Evolutionary conservation across 2,329 filamentous ascomycete species (phyloP).

Genomic region (Cryoendolithus antarcticus): DNA sequence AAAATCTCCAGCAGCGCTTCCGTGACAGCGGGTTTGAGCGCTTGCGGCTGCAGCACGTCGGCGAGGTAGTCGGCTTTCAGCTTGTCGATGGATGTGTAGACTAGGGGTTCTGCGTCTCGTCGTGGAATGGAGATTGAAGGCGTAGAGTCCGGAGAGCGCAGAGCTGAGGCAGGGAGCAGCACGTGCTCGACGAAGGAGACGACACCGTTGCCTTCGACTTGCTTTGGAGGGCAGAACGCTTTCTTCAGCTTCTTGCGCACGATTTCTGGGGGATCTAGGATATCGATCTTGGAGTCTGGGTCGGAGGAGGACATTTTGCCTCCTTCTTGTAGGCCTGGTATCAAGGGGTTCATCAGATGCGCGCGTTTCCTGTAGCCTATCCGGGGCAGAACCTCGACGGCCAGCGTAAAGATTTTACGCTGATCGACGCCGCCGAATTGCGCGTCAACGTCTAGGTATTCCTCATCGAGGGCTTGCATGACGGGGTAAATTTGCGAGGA

Average conservation of each 20-base stretch:
- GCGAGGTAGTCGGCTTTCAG: conserved; percentile 69
- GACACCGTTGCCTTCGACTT: conserved; percentile 75
- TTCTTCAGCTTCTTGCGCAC: conserved; percentile 79
- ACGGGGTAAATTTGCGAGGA: conserved; percentile 70
- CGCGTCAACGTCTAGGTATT: conserved; percentile 75
- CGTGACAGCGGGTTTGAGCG: conserved; percentile 73
- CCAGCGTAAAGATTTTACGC: conserved; percentile 76
- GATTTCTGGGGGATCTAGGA: conserved; percentile 65
- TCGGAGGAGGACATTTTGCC: conserved; percentile 70
- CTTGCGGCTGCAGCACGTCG: conserved; percentile 60
- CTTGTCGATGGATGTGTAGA: conserved; percentile 64
- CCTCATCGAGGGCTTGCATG: conserved; percentile 83
- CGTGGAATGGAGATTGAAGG: conserved; percentile 55
- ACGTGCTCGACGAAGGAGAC: conserved; percentile 80
- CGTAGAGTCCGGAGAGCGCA: conserved; percentile 38
- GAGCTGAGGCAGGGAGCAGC: conserved; percentile 61
- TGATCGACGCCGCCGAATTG: conserved; percentile 83
- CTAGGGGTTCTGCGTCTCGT: conserved; percentile 57
- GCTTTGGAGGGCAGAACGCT: conserved; percentile 62
- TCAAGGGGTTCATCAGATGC: conserved; percentile 76
- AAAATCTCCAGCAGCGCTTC: conserved; percentile 62
- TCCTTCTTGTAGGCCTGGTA: conserved; percentile 62
- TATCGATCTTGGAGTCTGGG: conserved; percentile 75
- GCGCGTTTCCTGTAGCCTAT: conserved; percentile 70
- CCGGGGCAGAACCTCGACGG: conserved; percentile 73